Base-by-base conservation (phyloP, 2,329 filamentous ascomycete genomes). In the Fusarium sp. region DNA sequence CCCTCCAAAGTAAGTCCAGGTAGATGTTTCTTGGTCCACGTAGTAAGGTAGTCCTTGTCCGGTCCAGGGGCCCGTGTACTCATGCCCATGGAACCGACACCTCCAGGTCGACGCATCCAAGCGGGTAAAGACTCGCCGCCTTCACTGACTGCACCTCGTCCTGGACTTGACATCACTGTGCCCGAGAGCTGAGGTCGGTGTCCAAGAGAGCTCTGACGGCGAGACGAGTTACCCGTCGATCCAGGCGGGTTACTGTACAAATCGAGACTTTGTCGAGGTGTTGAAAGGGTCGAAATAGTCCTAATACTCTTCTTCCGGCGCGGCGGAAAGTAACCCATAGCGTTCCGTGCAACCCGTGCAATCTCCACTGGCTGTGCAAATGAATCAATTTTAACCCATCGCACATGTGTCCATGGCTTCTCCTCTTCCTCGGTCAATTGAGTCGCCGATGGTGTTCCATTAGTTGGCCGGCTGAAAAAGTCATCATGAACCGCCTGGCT, bases 271-370 rank as follows among this genome's bases (percentile, higher is more conserved):
- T 87, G 85, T 21, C 88, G 87, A 9, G 92, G 92, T 3, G 91
- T 93, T 19, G 90, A 88, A 52, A 89, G 71, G 15, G 89, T 85
- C 4, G 92, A 92, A 53, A 87, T 86, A 2, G 89, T 89, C 72
- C 87, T 84, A 11, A 88, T 80, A 67, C 92, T 96, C 90, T 96
- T 96, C 89, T 94, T 93, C 76, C 94, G 87, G 21, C 94, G 88
- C 9, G 94, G 94, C 5, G 95, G 95, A 76, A 98, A 98, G 80
- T 95, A 98, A 24, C 94, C 95, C 44, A 98, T 85, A 3, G 91
- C 87, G 79, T 91, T 90, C 59, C 93, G 89, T 22, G 94, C 89
- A 60, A 98, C 89, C 31, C 96, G 90, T 17, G 90, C 94, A 69
- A 99, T 96, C 78, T 98, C 93, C 24, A 96, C 90, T 1, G 93